These are phyloP conservation scores for Wickerhamiella sorbophila DNA, from an alignment of 805 yeast genomes.

Conservation along the genomic window DNA sequence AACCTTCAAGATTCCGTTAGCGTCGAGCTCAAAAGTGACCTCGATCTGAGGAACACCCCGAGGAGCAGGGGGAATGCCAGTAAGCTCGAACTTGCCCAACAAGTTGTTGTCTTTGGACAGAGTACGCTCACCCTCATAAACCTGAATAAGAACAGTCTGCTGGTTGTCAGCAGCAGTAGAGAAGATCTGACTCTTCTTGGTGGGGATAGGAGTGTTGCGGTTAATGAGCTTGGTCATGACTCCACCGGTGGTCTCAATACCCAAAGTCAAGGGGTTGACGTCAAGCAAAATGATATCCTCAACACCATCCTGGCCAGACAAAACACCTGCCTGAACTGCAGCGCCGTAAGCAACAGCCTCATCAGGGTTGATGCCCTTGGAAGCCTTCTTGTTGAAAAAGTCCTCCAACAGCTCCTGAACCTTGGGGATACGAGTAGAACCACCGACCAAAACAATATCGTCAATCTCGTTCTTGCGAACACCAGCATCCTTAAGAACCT, in stretches of 20 bases:
- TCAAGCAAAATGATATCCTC: slow-evolving; percentile 81
- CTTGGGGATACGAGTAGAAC: slow-evolving; percentile 98
- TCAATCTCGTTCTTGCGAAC: slow-evolving; percentile 74
- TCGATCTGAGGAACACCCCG: slow-evolving; percentile 86
- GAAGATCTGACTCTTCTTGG: slow-evolving; percentile 87
- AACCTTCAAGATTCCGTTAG: slow-evolving; percentile 77
- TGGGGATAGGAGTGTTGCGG: slow-evolving; percentile 92
- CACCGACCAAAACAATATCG: slow-evolving; percentile 96
- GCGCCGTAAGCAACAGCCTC: slow-evolving; percentile 99
- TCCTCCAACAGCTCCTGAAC: slow-evolving; percentile 86
- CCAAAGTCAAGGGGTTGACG: slow-evolving; percentile 86
- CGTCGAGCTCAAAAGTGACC: slow-evolving; percentile 78
- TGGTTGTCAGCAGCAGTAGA: slow-evolving; percentile 95
- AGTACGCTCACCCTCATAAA: slow-evolving; percentile 92
- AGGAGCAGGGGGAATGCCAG: slow-evolving; percentile 82
- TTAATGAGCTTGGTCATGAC: slow-evolving; percentile 91
- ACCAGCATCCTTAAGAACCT: slow-evolving; percentile 87
- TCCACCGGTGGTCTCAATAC: slow-evolving; percentile 96
- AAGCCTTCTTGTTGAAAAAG: slow-evolving; percentile 84
- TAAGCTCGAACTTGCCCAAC: slow-evolving; percentile 74
- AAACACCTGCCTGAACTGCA: slow-evolving; percentile 97
- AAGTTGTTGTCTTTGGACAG: slow-evolving; percentile 85
- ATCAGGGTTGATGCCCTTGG: slow-evolving; percentile 96
- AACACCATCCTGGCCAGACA: slow-evolving; percentile 89
- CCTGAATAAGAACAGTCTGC: slow-evolving; percentile 88